Conservation (phyloP, 2,329 filamentous ascomycete genomes). For the Fusarium piperis region DNA sequence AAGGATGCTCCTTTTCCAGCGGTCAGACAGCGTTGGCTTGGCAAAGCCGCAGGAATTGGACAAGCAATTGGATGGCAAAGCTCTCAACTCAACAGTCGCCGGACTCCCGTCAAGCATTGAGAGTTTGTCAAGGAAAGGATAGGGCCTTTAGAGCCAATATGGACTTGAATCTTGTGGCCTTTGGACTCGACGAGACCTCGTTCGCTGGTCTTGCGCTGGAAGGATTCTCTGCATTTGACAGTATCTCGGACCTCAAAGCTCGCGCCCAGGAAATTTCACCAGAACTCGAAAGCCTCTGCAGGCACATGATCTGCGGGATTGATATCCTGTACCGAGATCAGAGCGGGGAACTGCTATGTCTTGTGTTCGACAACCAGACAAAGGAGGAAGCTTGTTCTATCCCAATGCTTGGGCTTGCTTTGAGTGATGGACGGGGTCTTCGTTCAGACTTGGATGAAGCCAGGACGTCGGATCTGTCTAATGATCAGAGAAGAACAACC, state of each 20-base stretch:
- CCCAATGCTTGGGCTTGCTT: neutral
- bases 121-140: neutral
- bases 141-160: neutral
- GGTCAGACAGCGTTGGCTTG: neutral
- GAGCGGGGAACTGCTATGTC: neutral
- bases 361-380: neutral
- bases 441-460: neutral
- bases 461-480: neutral
- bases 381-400: neutral
- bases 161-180: neutral
- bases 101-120: neutral
- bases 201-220: neutral
- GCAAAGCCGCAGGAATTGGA: neutral
- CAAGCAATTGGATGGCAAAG: neutral
- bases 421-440: neutral
- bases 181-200: neutral
- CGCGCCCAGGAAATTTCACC: conserved; percentile 3
- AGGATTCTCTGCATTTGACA: neutral
- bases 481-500: neutral
- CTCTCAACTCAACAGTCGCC: neutral
- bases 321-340: neutral
- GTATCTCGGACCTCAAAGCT: neutral
- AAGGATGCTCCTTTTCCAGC: neutral
- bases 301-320: neutral
- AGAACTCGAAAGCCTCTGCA: conserved; percentile 6